Percentiles rank a stretch among this genome's conserved stretches.
These are phyloP conservation scores for Miscanthus sacchariflorus DNA, from an alignment of 202 grass and related monocot genomes.

Conservation along the genomic window DNA sequence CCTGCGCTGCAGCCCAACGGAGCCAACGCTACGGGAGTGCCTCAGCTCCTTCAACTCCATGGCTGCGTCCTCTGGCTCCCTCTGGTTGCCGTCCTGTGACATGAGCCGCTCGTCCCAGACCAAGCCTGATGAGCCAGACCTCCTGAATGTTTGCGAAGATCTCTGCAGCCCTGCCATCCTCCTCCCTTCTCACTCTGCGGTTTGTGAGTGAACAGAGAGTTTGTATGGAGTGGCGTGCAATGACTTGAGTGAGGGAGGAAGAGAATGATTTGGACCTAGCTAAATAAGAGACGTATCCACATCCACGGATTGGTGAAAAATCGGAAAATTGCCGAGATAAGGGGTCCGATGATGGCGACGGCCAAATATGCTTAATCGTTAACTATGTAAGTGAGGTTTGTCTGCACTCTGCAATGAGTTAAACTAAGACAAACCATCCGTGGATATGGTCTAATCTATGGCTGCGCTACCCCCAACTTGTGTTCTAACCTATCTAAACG, in stretches of 20 bases:
- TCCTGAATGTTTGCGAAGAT: conserved; percentile 67
- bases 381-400: background rate
- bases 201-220: conserved; percentile 15
- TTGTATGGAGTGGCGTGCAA: conserved; percentile 19
- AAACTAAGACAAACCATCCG: conserved; percentile 8
- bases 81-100: conserved; percentile 41
- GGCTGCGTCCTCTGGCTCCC: conserved; percentile 33
- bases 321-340: conserved; percentile 5
- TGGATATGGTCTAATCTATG: background rate
- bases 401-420: conserved; percentile 14
- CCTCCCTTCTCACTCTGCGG: background rate
- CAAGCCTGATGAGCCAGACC: conserved; percentile 75
- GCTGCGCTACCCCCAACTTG: background rate
- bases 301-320: conserved; percentile 11
- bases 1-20: conserved; percentile 20
- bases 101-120: conserved; percentile 71
- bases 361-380: conserved; percentile 37
- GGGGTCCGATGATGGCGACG: conserved; percentile 33
- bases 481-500: conserved; percentile 1
- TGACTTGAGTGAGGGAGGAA: background rate
- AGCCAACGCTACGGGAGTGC: conserved; percentile 66
- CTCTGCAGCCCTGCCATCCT: conserved; percentile 61
- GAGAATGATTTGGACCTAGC: background rate
- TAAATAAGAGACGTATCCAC: conserved; percentile 38
- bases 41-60: conserved; percentile 58